phyloP scores from a whole-genome alignment of 139 green algal species.

The Chlamydomonas sphaeroides region DNA sequence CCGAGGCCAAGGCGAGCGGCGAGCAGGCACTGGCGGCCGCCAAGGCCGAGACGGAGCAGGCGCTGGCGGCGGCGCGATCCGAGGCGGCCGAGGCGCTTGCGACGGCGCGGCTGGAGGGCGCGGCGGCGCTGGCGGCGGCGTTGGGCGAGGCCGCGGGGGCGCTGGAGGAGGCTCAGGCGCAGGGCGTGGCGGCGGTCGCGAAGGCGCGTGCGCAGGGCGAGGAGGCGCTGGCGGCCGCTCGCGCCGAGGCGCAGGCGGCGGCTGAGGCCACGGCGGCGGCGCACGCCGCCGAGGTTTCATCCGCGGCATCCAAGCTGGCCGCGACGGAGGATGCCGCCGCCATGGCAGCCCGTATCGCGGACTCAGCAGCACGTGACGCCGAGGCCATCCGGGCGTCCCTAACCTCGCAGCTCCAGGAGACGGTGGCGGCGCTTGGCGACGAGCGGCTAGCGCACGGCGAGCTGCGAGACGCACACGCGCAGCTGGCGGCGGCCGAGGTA shows the following conservation, averaged over 20 bases:
- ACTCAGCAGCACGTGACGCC: not conserved
- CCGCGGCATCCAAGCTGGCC: no score
- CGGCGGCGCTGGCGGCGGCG: not conserved
- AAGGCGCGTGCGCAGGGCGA: not conserved
- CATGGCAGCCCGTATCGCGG: no score
- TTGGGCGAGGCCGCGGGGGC: not conserved
- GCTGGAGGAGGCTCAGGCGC: not conserved
- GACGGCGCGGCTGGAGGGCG: not conserved
- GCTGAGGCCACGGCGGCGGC: not conserved
- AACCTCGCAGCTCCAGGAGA: constrained; percentile 13
- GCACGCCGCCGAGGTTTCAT: no score
- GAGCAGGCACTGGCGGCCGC: not conserved
- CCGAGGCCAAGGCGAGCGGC: not conserved
- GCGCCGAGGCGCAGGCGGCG: not conserved
- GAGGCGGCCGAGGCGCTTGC: not conserved
- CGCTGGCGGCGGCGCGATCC: not conserved
- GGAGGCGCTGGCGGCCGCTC: not conserved
- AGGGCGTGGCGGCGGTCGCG: not conserved
- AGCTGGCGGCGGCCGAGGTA: not conserved
- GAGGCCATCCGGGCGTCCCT: not conserved
- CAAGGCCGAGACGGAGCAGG: not conserved
- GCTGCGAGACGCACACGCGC: not conserved
- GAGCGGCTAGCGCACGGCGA: not conserved
- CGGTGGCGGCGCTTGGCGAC: not conserved
- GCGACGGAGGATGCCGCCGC: no score